Base-by-base conservation (phyloP, 1,284 basidiomycete genomes). In the Malassezia psittaci region DNA sequence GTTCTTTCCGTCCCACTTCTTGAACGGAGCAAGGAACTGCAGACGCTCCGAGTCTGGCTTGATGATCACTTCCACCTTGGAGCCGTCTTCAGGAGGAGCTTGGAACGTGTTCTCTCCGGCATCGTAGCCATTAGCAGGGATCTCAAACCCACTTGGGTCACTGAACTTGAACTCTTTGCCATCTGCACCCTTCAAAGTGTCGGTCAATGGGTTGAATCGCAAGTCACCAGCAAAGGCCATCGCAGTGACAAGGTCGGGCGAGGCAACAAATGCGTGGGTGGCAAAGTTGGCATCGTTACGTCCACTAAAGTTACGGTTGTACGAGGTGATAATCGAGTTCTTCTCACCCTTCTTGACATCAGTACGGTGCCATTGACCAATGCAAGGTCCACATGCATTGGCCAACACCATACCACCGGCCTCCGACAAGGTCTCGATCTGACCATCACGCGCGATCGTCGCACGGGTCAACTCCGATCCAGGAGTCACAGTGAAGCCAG, bases 261-360 rank as follows among this genome's bases (percentile, higher is more conserved):
- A 96, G 52, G 94, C 88, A 74, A 99, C 91, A 75, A 98, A 99
- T 53, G 91, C 90, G 78, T 96, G 93, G 48, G 94, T 99, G 62
- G 90, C 90, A 36, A 91, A 90, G 83, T 98, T 98, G 70, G 93
- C 93, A 76, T 98, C 94, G 79, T 98, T 98, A 77, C 93, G 90
- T 61, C 90, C 93, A 68, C 93, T 96, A 81, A 98, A 98, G 86
- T 98, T 98, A 78, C 94, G 90, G 85, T 98, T 98, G 85, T 98
- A 98, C 24, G 91, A 96, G 51, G 93, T 94, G 79, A 96, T 89
- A 81, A 77, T 77, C 60, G 96, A 75, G 85, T 98, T 98, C 74
- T 83, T 81, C 69, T 88, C 88, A 73, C 93, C 93, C 83, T 91
- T 99, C 82, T 87, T 85, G 57, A 96, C 87, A 73, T 98, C 94